Percentiles rank a stretch among this genome's conserved stretches.
Evolutionary conservation across 2,329 filamentous ascomycete species (phyloP).

Genomic region (Dichotomopilus funicola): DNA sequence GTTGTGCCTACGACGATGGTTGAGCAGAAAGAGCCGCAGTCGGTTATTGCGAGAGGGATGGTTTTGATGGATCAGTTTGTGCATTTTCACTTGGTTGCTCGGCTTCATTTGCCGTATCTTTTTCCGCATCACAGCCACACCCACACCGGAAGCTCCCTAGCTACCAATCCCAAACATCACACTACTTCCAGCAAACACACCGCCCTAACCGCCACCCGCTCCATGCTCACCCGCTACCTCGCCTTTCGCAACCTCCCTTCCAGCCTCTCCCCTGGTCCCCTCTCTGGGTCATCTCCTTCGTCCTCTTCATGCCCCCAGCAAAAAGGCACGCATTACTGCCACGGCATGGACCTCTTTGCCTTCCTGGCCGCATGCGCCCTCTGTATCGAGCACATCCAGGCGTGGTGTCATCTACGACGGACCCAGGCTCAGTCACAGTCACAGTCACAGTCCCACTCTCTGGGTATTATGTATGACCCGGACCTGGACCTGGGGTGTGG

Average conservation of each 20-base stretch:
- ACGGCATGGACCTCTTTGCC: conserved; percentile 37
- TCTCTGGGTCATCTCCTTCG: too few species aligned
- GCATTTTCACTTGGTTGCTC: conserved; percentile 37
- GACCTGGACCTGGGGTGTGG: too few species aligned
- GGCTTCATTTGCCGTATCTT: conserved; percentile 42
- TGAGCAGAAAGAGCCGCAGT: neutral
- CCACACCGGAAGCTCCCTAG: too few species aligned
- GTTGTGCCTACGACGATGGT: conserved; percentile 22
- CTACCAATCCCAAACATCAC: conserved; percentile 15
- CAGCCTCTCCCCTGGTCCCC: too few species aligned
- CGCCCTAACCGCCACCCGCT: conserved; percentile 36
- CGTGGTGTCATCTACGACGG: neutral
- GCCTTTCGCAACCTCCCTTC: conserved; percentile 30
- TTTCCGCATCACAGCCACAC: too few species aligned
- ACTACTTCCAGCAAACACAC: conserved; percentile 36
- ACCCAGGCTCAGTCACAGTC: neutral
- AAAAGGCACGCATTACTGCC: conserved; percentile 28
- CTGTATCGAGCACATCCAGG: conserved; percentile 37
- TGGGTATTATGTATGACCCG: too few species aligned
- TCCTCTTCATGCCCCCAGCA: too few species aligned
- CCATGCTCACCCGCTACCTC: conserved; percentile 35
- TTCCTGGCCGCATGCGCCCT: conserved; percentile 35
- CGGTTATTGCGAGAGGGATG: conserved; percentile 25
- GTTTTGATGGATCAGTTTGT: conserved; percentile 36
- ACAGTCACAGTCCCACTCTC: neutral